These are phyloP conservation scores for Neospermospora avenae DNA, from an alignment of 2,329 filamentous ascomycete species.

Conservation along the genomic window DNA sequence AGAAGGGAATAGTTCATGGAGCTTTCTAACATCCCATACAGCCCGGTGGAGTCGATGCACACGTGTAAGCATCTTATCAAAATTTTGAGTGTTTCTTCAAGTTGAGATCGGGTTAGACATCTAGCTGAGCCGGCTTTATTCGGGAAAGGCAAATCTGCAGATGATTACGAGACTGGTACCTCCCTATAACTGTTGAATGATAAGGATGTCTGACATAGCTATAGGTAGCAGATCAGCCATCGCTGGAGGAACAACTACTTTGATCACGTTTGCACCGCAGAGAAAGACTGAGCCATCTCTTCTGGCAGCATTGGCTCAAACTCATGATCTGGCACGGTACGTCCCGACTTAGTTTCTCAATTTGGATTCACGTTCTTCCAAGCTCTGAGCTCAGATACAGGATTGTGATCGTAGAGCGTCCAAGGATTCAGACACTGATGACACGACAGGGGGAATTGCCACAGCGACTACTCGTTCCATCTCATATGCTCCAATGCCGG, in stretches of 20 bases:
- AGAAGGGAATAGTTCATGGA: not conserved
- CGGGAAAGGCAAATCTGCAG: slow-evolving; percentile 34
- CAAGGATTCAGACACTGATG: too few species aligned
- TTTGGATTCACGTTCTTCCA: too few species aligned
- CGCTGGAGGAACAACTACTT: slow-evolving; percentile 47
- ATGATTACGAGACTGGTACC: slow-evolving; percentile 31
- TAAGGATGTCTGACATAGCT: slow-evolving; percentile 15
- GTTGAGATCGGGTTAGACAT: slow-evolving; percentile 15
- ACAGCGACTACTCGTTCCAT: slow-evolving; percentile 51
- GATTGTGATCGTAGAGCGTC: too few species aligned
- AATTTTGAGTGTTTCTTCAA: not conserved
- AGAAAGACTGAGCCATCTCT: slow-evolving; percentile 43
- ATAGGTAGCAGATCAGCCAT: slow-evolving; percentile 43
- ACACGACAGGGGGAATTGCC: slow-evolving; percentile 43
- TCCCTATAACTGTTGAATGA: not conserved
- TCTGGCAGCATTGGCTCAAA: slow-evolving; percentile 41
- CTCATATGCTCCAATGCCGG: slow-evolving; percentile 47
- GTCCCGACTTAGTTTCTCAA: too few species aligned
- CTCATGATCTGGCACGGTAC: slow-evolving; percentile 42
- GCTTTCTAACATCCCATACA: slow-evolving; percentile 6
- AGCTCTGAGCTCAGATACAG: too few species aligned
- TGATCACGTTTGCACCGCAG: slow-evolving; percentile 47
- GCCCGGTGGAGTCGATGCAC: slow-evolving; percentile 44
- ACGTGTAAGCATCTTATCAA: slow-evolving; percentile 36
- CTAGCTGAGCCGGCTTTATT: slow-evolving; percentile 43